Evolutionary conservation across 257 asterid species (phyloP), one percentile per base, ranked within the genome.

Genomic region (Rhazya stricta): DNA sequence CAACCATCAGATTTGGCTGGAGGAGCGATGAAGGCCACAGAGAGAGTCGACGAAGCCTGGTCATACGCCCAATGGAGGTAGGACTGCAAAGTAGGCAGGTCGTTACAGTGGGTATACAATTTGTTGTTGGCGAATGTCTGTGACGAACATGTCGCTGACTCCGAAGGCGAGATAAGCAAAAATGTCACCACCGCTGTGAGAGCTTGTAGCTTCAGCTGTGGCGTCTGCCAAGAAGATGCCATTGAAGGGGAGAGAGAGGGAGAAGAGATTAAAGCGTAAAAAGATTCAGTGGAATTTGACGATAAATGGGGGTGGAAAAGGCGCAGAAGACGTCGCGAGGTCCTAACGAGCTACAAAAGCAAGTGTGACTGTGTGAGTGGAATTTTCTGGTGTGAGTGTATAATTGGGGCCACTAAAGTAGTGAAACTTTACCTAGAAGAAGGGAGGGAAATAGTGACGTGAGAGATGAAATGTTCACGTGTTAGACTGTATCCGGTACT

Each of bases 1-100:
- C 96, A 92, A n/a, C 97, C 97, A 45, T 75, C 78, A 54, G 91
- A 76, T 39, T 73, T 76, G 11, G 88, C 80, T 13, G 94, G 94
- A 18, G 89, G 81, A 0, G 95, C 98, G 32, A 82, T 42, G 89
- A 89, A 93, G 60, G 91, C 92, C 57, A 90, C 9, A 65, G 88
- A 77, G 69, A 91, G 88, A 2, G 93, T 86, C 73, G 89, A 81
- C 0, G 57, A 62, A 27, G 77, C 19, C 27, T 83, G 78, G 76
- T 88, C 73, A 78, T 83, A 87, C 46, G 79, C 79, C 89, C 91
- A 91, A 81, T 89, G 96, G 78, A 94, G 94, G 78, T 58, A 88
- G 57, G 98, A 82, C 65, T 68, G 73, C 71, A 94, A 87, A 48
- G 80, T 12, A 12, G 89, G 90, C 72, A 94, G 90, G 69, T 89